These are phyloP conservation scores for Claviceps spartinae DNA, from an alignment of 2,329 filamentous ascomycete genomes.

Conservation along the genomic window DNA sequence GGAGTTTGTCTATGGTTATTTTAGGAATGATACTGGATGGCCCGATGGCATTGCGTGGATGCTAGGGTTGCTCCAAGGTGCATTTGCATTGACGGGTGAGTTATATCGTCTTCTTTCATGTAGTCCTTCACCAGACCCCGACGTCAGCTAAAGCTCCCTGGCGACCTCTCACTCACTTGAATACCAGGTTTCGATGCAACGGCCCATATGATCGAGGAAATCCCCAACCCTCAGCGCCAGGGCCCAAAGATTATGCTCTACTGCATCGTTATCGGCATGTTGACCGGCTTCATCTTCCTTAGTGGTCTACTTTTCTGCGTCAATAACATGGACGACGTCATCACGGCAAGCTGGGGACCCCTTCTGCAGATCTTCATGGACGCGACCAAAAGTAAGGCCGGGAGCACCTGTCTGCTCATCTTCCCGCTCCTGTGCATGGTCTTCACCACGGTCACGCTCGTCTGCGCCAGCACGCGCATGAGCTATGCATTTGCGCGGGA, in stretches of 20 bases:
- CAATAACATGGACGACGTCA: constrained; percentile 42
- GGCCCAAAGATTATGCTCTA: constrained; percentile 55
- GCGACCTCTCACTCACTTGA: background rate
- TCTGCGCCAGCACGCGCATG: constrained; percentile 55
- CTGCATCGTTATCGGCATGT: constrained; percentile 48
- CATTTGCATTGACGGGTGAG: constrained; percentile 29
- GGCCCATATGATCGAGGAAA: constrained; percentile 42
- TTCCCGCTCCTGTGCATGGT: constrained; percentile 52
- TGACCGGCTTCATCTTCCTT: constrained; percentile 50
- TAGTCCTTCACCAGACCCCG: too few species aligned
- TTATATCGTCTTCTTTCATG: background rate
- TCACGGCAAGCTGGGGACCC: constrained; percentile 41
- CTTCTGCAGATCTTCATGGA: constrained; percentile 51
- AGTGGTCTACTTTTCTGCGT: constrained; percentile 51
- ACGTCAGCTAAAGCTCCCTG: background rate
- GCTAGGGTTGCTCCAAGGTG: constrained; percentile 39
- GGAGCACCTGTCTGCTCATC: constrained; percentile 50
- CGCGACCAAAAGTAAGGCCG: constrained; percentile 47
- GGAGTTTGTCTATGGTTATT: constrained; percentile 51
- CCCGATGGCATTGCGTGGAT: constrained; percentile 51
- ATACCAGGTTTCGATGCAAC: constrained; percentile 30
- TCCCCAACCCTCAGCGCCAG: constrained; percentile 41
- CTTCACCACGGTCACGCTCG: constrained; percentile 49
- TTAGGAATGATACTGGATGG: constrained; percentile 57
- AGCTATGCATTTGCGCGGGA: constrained; percentile 53